Evolutionary conservation across 345 rosid species (phyloP).

Genomic region (Sisymbrium altissimum): DNA sequence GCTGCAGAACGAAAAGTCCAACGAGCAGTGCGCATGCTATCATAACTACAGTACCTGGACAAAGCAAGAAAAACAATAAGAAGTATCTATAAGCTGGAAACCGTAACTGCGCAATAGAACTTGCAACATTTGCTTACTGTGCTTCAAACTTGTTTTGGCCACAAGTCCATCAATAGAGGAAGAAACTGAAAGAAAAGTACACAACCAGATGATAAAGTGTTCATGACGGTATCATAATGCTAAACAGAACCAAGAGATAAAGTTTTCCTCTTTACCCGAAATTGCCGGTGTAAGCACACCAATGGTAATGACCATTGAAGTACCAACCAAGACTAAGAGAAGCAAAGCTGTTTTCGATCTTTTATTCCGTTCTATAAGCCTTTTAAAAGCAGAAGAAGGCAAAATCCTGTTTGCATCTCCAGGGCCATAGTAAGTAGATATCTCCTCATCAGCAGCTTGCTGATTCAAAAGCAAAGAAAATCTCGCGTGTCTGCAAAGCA

Average conservation of each 20-base stretch:
- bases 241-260: not conserved
- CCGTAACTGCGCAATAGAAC: not conserved
- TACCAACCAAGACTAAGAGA: conserved; percentile 64
- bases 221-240: not conserved
- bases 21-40: conserved; percentile 62
- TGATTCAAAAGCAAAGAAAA: conserved; percentile 83
- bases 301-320: conserved; percentile 53
- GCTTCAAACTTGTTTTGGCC: conserved; percentile 47
- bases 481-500: conserved; percentile 77
- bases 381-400: conserved; percentile 46
- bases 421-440: conserved; percentile 61
- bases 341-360: conserved; percentile 67
- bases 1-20: conserved; percentile 89
- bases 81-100: not conserved
- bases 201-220: conserved; percentile 12
- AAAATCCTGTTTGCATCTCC: conserved; percentile 44
- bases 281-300: conserved; percentile 86
- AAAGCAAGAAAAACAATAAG: not conserved
- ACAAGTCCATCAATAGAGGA: conserved; percentile 77
- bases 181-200: conserved; percentile 52
- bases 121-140: conserved; percentile 46
- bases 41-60: conserved; percentile 65
- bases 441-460: conserved; percentile 92
- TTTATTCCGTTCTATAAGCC: conserved; percentile 57
- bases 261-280: conserved; percentile 44